Evolutionary conservation across 768 basidiomycete species (phyloP), one percentile per base, ranked within the genome.

Genomic region (Tricholoma bakamatsutake): DNA sequence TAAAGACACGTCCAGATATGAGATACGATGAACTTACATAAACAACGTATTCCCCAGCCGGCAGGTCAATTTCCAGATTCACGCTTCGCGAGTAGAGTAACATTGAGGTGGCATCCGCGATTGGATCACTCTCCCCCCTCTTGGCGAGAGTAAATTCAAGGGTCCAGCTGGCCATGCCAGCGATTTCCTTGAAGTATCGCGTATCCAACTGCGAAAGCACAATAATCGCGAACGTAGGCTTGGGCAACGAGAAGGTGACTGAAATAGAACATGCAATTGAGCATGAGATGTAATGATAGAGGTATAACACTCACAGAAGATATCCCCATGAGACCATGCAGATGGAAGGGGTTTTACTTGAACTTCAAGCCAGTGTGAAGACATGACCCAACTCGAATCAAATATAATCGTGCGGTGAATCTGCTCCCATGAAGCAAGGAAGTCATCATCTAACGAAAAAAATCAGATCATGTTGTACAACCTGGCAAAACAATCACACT

Each of bases 271-370:
- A 10, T 37, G 21, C 28, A n/a, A 2, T 49, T 51, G 10, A 50
- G 31, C 15, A 28, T 53, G 17, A 28, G 37, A n/a, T 33, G 30
- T 4, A 12, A 33, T 13, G 15, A 9, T n/a, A 17, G 13, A 18
- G 18, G 53, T 31, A 43, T 24, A 33, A 15, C 30, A 69, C 80
- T 40, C 57, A 81, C 80, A 83, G 9, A 79, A 76, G 8, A 83
- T 71, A 56, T 84, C 81, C 13, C 80, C 81, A 50, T 72, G 80
- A 3, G 73, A 73, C 79, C 80, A 82, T 0, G 80, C 79, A 35
- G 75, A 69, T 10, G 76, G 72, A 30, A 77, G 67, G 7, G 76
- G 71, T n/a, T 72, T 69, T 2, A 69, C 57, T 0, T 65, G 67
- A 10, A 79, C 74, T 34, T 75, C 71, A 5, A 82, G 67, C 81